Percentiles rank a stretch among this genome's conserved stretches.
These are phyloP conservation scores for Rhodamnia rubescens DNA, from an alignment of 345 rosid species.

Conservation along the genomic window DNA sequence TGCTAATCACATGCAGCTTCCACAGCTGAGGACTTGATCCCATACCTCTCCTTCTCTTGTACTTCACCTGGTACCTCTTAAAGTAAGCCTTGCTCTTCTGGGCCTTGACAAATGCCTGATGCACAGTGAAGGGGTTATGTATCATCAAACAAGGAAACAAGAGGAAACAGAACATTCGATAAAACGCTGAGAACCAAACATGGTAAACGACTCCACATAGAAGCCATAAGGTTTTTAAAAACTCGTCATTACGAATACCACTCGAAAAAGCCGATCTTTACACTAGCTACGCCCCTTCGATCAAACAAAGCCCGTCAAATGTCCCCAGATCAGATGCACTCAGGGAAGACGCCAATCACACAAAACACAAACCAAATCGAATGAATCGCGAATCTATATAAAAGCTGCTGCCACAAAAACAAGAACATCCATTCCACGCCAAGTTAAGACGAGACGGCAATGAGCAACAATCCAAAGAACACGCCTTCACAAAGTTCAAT, in stretches of 20 bases:
- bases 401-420: not conserved
- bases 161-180: not conserved
- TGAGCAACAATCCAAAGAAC: not conserved
- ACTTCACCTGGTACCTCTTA: constrained; percentile 72
- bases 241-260: not conserved
- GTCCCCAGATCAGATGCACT: not conserved
- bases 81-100: constrained; percentile 50
- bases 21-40: not conserved
- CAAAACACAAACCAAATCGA: not conserved
- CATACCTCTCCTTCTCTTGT: constrained; percentile 62
- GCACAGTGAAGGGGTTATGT: not conserved
- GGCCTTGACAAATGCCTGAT: constrained; percentile 51
- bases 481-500: not conserved
- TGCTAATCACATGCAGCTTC: not conserved
- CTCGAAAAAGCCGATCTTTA: not conserved
- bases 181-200: not conserved
- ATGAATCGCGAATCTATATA: not conserved
- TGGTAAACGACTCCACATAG: not conserved
- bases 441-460: not conserved
- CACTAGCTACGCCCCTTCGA: not conserved
- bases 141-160: not conserved
- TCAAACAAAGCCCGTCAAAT: not conserved
- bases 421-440: not conserved
- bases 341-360: not conserved
- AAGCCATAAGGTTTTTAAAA: not conserved